Conservation (phyloP, 2,329 filamentous ascomycete species). For the Hymenoscyphus albidus region DNA sequence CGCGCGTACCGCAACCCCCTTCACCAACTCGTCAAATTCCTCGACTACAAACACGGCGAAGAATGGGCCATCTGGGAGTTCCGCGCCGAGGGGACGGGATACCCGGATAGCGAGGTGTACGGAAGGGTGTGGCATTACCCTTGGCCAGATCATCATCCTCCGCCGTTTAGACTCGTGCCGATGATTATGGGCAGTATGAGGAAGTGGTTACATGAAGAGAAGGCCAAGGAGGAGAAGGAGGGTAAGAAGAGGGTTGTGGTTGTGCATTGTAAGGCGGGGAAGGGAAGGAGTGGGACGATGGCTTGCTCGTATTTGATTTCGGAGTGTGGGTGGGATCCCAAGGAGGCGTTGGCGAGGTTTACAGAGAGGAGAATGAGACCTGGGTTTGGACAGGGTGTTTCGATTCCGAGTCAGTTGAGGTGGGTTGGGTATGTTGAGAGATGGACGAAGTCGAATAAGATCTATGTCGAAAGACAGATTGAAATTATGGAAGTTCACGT, state of each 20-base stretch:
- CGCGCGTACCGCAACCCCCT: slow-evolving; percentile 92
- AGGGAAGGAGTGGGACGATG: slow-evolving; percentile 85
- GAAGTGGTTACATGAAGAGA: slow-evolving; percentile 67
- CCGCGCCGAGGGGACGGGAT: slow-evolving; percentile 91
- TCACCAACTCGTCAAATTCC: slow-evolving; percentile 78
- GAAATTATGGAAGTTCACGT: slow-evolving; percentile 87
- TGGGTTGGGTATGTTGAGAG: slow-evolving; percentile 86
- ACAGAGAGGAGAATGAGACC: slow-evolving; percentile 86
- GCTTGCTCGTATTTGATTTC: slow-evolving; percentile 87
- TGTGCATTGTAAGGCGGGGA: slow-evolving; percentile 96
- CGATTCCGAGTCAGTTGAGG: slow-evolving; percentile 86
- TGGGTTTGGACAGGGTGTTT: slow-evolving; percentile 83
- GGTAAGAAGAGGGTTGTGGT: slow-evolving; percentile 65
- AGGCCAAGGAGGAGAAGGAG: slow-evolving; percentile 28
- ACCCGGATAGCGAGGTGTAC: slow-evolving; percentile 87
- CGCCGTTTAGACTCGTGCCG: slow-evolving; percentile 84
- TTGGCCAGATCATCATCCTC: slow-evolving; percentile 96
- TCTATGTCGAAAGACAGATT: slow-evolving; percentile 76
- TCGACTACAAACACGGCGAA: slow-evolving; percentile 76
- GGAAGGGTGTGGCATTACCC: slow-evolving; percentile 84
- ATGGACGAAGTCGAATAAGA: slow-evolving; percentile 72
- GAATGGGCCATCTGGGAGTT: slow-evolving; percentile 99
- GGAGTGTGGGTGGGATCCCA: slow-evolving; percentile 68
- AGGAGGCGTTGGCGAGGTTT: slow-evolving; percentile 62
- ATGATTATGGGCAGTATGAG: slow-evolving; percentile 89